A percentile compares a stretch with the other conserved stretches of the same genome.
Conservation (phyloP, 208 protist species). For the Histomonas meleagridis region DNA sequence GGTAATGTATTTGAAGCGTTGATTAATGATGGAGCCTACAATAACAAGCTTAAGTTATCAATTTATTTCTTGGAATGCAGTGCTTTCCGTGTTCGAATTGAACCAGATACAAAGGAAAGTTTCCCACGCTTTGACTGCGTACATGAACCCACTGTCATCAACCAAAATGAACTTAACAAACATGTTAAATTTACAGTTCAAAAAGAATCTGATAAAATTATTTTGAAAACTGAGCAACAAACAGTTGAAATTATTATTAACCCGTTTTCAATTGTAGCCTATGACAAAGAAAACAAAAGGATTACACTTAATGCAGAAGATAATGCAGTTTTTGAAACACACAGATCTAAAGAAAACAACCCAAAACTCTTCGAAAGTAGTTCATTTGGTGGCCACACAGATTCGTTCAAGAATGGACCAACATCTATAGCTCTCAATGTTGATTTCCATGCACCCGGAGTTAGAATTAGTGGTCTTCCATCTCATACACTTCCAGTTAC, state of each 20-base stretch:
- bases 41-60: background rate
- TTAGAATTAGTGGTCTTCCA: background rate
- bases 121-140: background rate
- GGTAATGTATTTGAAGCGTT: background rate
- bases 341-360: background rate
- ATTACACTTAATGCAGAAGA: background rate
- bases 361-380: background rate
- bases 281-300: background rate
- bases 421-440: background rate
- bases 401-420: background rate
- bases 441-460: background rate
- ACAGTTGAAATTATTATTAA: background rate
- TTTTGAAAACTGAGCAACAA: too few species aligned
- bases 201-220: background rate
- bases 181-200: too few species aligned
- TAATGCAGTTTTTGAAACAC: background rate
- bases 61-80: background rate
- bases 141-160: background rate
- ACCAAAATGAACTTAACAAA: background rate
- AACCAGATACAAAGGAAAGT: background rate
- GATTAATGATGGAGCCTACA: background rate
- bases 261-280: background rate
- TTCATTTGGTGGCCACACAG: background rate
- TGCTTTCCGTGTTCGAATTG: background rate
- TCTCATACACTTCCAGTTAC: background rate